Conservation (phyloP, 495 filamentous ascomycete genomes). For the Letharia columbiana region DNA sequence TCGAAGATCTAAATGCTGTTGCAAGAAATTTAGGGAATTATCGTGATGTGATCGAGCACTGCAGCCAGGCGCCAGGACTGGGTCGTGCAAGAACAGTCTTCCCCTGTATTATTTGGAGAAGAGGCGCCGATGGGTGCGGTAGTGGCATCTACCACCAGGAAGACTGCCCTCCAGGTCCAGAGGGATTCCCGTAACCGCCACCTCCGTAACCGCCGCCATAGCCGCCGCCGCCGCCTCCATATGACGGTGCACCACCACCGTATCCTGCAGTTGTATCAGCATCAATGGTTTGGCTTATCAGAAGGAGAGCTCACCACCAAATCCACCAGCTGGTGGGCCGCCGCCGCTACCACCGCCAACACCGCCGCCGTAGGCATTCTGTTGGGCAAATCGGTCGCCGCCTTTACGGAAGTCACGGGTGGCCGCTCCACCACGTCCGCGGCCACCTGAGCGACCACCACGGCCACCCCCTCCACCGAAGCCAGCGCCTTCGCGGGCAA, state of each 20-base stretch:
- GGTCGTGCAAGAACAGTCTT: constrained; percentile 8
- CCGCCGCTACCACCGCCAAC: constrained; percentile 45
- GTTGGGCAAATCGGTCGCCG: constrained; percentile 42
- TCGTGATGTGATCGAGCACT: constrained; percentile 9
- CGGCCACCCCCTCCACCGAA: constrained; percentile 65
- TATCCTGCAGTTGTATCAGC: constrained; percentile 8
- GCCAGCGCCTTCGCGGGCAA: constrained; percentile 84
- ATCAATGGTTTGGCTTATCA: neutral
- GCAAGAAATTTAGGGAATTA: neutral
- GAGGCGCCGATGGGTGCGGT: constrained; percentile 20
- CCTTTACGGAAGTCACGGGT: constrained; percentile 89
- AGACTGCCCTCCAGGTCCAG: constrained; percentile 68
- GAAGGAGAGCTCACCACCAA: constrained; percentile 31
- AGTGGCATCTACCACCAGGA: constrained; percentile 82
- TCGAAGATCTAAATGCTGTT: constrained; percentile 11
- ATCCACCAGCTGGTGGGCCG: constrained; percentile 38
- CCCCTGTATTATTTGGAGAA: constrained; percentile 19
- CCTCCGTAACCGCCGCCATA: constrained; percentile 39
- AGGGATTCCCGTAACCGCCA: constrained; percentile 73
- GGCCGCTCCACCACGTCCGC: constrained; percentile 48
- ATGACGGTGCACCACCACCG: constrained; percentile 14
- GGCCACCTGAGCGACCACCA: constrained; percentile 57
- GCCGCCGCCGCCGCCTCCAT: constrained; percentile 11
- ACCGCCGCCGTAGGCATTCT: constrained; percentile 43
- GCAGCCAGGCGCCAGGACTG: constrained; percentile 6